These are phyloP conservation scores for Cairneyella variabilis DNA, from an alignment of 495 filamentous ascomycete genomes.

Conservation along the genomic window DNA sequence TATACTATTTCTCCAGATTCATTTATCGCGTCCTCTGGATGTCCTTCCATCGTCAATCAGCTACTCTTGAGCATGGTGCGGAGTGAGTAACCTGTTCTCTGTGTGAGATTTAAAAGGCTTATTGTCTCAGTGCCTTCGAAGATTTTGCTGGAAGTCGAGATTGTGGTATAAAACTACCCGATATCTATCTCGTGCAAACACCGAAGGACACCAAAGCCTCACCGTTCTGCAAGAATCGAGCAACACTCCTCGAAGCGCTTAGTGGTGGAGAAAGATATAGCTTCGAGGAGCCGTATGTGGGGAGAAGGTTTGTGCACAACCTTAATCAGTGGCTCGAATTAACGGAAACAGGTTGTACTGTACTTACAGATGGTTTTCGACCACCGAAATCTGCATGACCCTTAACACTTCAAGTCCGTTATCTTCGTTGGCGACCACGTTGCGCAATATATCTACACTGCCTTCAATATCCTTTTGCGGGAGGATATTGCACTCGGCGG, in stretches of 20 bases:
- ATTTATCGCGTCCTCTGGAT: neutral
- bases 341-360: constrained; percentile 37
- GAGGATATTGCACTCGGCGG: constrained; percentile 40
- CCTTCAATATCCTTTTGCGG: constrained; percentile 46
- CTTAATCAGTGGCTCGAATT: neutral
- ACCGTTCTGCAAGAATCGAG: constrained; percentile 15
- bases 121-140: constrained; percentile 40
- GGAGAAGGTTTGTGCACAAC: constrained; percentile 30
- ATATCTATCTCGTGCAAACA: constrained; percentile 38
- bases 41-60: neutral
- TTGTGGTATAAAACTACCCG: constrained; percentile 39
- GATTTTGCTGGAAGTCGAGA: constrained; percentile 42
- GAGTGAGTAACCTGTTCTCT: constrained; percentile 1
- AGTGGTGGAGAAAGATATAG: constrained; percentile 44
- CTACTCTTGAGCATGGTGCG: neutral
- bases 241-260: constrained; percentile 38
- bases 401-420: constrained; percentile 42
- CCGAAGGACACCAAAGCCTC: neutral
- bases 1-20: neutral
- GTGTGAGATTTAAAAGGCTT: too few species aligned
- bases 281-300: constrained; percentile 40
- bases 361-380: constrained; percentile 44
- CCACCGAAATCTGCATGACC: constrained; percentile 44
- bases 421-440: constrained; percentile 45
- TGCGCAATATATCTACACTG: constrained; percentile 39